Base-by-base conservation (phyloP, 1,284 basidiomycete genomes). In the Ustilago tritici region DNA sequence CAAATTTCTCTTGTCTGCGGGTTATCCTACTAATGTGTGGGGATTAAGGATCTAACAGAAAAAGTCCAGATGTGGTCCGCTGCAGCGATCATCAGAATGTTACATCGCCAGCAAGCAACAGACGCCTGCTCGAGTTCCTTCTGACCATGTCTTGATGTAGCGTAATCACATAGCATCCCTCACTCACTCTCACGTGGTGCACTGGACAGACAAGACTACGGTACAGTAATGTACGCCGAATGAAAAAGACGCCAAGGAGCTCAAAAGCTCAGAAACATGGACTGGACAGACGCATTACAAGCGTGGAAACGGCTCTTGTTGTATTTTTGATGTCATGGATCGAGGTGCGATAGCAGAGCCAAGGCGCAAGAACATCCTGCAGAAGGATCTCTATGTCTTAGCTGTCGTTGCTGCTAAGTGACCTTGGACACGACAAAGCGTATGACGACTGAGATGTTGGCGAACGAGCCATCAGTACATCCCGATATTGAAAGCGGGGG, bases 301-400 rank as follows among this genome's bases (percentile, higher is more conserved):
- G 38, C 47, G 36, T 47, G 53, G 54, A 49, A 41, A 56, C 35
- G 43, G 58, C 65, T 56, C 28, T 47, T 59, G n/a, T 35, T 41
- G 1, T 19, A 38, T 19, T 56, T 56, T 49, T 28, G 47, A 38
- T 60, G 43, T 1, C 11, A 52, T 38, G 58, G 12, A 28, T n/a
- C n/a, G 58, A 32, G 23, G 17, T 2, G 40, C 4, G 34, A 40
- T 31, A n/a, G 28, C 43, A 38, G 19, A 12, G 12, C 50, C 19
- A 7, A 23, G 35, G 31, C 17, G 11, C 19, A 12, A 4, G 41
- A 56, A n/a, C 8, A 43, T n/a, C 4, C 46, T 34, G 38, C 19
- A 15, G 38, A 49, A n/a, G 36, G 32, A 31, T 28, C 55, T 31
- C 28, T 2, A 31, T 28, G 28, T 50, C 49, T 7, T 19, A 46